Base-by-base conservation (phyloP, 768 basidiomycete species). In the Leccinum boreale region DNA sequence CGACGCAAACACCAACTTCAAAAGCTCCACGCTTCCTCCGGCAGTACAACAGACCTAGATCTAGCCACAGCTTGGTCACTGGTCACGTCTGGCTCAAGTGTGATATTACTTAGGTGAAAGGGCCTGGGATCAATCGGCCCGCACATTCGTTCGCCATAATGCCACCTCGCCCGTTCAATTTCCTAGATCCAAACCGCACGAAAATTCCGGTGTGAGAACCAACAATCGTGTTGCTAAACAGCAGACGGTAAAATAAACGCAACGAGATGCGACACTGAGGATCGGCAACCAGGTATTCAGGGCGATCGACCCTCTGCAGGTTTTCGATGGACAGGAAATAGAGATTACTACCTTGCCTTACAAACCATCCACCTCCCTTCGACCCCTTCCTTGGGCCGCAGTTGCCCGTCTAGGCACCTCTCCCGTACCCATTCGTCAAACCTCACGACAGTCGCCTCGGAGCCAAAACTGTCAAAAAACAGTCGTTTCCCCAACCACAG, bases 361-460 rank as follows among this genome's bases (percentile, higher is more conserved):
- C 79, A 82, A 31, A 90, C 70, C 15, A 82, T 77, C 87, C 88
- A 90, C 64, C 77, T 77, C 0, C 81, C 83, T 52, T 79, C 78
- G 5, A 70, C 63, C 5, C 81, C 86, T 55, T 86, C 86, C 70
- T 84, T 89, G 58, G 69, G 72, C 57, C 78, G 74, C 23, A 86
- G 75, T 29, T 85, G 79, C 4, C 82, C 84, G 17, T 73, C 65
- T 14, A 50, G 56, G 39, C 69, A 67, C 57, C 77, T 76, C 24
- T 71, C 69, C 55, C 74, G 72, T 23, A 89, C 65, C 86, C 88
- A 90, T n/a, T 74, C 66, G 31, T 85, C 80, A 10, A 79, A 67
- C n/a, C 61, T 62, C 24, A 74, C 59, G 35, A 62, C 66, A 5
- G 55, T 65, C 15, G 65, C 54, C n/a, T 66, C 66, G 2, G 70